phyloP scores from a whole-genome alignment of 2,329 filamentous ascomycete species.

The Cryphonectria naterciae region DNA sequence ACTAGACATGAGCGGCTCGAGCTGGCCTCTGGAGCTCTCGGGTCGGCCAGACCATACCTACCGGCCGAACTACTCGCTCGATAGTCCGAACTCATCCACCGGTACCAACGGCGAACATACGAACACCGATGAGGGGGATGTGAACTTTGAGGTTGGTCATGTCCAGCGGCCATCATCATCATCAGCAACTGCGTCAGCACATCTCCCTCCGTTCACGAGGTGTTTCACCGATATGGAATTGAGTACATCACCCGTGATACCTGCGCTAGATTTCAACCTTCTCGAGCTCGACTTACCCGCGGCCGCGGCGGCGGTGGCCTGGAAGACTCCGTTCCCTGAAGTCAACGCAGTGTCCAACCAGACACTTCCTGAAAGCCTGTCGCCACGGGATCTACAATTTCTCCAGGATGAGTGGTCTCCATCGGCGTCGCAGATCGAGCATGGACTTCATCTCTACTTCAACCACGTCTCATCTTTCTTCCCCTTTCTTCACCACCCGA shows the following conservation, averaged over 20 bases:
- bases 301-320: not conserved
- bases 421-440: constrained; percentile 37
- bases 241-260: not conserved
- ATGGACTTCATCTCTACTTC: constrained; percentile 43
- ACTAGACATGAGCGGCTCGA: constrained; percentile 5
- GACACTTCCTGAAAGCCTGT: constrained; percentile 28
- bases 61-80: not conserved
- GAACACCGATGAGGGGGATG: constrained; percentile 2
- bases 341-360: constrained; percentile 21
- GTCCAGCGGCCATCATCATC: not conserved
- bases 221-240: constrained; percentile 7
- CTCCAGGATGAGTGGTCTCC: constrained; percentile 39
- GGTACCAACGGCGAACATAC: constrained; percentile 3
- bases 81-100: constrained; percentile 2
- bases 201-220: not conserved
- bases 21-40: constrained; percentile 13
- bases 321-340: not conserved
- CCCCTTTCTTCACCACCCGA: constrained; percentile 43
- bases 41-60: constrained; percentile 4
- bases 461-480: constrained; percentile 42
- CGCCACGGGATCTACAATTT: constrained; percentile 28
- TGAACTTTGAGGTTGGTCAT: not conserved
- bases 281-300: constrained; percentile 1
- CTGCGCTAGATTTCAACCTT: not conserved
- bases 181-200: constrained; percentile 1